These are phyloP conservation scores for Nitzschia sp. DNA, from an alignment of 108 stramenopile genomes.

Conservation along the genomic window DNA sequence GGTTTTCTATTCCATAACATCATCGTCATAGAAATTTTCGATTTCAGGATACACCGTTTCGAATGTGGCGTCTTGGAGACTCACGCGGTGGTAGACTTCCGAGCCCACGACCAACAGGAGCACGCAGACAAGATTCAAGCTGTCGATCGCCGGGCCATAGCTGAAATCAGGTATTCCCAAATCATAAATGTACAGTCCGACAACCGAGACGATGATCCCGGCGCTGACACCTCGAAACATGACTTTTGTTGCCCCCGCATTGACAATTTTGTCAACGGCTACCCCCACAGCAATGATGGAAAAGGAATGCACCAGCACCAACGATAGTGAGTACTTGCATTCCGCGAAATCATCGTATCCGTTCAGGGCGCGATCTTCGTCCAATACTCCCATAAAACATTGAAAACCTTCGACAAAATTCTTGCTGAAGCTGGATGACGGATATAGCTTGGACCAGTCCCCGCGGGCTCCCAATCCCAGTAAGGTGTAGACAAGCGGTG, in stretches of 20 bases:
- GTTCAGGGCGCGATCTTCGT: slow-evolving; percentile 38
- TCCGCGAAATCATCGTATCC: slow-evolving; percentile 61
- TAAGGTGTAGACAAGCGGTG: slow-evolving; percentile 72
- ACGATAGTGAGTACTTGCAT: slow-evolving; percentile 48
- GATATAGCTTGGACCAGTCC: slow-evolving; percentile 70
- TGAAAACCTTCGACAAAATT: slow-evolving; percentile 69
- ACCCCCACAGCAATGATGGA: slow-evolving; percentile 76
- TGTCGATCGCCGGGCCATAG: slow-evolving; percentile 66
- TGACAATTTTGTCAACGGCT: slow-evolving; percentile 78
- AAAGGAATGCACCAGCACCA: slow-evolving; percentile 63
- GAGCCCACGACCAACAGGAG: slow-evolving; percentile 72
- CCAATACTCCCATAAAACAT: slow-evolving; percentile 75
- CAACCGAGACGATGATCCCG: slow-evolving; percentile 73
- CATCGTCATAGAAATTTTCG: slow-evolving; percentile 72
- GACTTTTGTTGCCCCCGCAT: slow-evolving; percentile 65
- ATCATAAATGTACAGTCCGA: slow-evolving; percentile 73
- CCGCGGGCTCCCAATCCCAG: slow-evolving; percentile 66
- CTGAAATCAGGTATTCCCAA: slow-evolving; percentile 65
- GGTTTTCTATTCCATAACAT: slow-evolving; percentile 29
- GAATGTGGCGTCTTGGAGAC: slow-evolving; percentile 67
- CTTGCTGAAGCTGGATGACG: slow-evolving; percentile 60
- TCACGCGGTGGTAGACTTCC: slow-evolving; percentile 82
- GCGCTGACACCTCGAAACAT: slow-evolving; percentile 84
- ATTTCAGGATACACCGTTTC: slow-evolving; percentile 81
- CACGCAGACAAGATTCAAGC: slow-evolving; percentile 63